These are phyloP conservation scores for Termitomyces sp. DNA, from an alignment of 768 basidiomycete genomes.

Conservation along the genomic window DNA sequence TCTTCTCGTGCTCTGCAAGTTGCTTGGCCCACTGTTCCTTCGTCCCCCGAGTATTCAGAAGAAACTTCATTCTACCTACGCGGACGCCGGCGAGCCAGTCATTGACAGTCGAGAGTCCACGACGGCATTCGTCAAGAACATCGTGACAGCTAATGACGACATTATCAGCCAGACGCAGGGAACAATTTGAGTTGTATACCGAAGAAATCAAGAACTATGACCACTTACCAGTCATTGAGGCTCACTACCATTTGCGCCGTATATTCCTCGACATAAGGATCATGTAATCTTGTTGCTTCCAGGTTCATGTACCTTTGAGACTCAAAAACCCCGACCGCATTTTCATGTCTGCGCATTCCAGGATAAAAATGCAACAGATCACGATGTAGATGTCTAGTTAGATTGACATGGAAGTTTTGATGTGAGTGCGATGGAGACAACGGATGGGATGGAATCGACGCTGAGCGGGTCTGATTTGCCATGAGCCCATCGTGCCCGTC, in stretches of 20 bases:
- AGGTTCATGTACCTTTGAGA: constrained; percentile 67
- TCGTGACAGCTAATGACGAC: constrained; percentile 41
- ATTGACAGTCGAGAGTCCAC: constrained; percentile 37
- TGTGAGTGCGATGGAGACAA: constrained; percentile 13
- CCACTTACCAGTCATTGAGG: constrained; percentile 38
- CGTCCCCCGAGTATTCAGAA: constrained; percentile 28
- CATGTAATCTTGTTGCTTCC: constrained; percentile 50
- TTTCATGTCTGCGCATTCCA: constrained; percentile 37
- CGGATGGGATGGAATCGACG: neutral
- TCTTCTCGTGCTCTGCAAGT: constrained; percentile 33
- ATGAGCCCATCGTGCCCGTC: neutral
- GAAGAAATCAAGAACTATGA: neutral
- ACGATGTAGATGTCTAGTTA: constrained; percentile 32
- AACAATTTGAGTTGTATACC: no score
- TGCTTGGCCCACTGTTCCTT: constrained; percentile 28
- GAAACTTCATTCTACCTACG: constrained; percentile 33
- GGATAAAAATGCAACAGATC: constrained; percentile 37
- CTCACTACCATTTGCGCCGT: constrained; percentile 41
- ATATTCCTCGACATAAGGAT: constrained; percentile 43
- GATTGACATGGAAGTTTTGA: constrained; percentile 20
- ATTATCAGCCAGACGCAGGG: neutral
- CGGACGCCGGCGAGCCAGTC: constrained; percentile 49
- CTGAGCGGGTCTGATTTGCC: neutral
- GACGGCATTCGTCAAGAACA: constrained; percentile 42
- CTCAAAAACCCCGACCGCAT: constrained; percentile 72